Conservation (phyloP, 2,329 filamentous ascomycete genomes). For the Fusarium virguliforme region DNA sequence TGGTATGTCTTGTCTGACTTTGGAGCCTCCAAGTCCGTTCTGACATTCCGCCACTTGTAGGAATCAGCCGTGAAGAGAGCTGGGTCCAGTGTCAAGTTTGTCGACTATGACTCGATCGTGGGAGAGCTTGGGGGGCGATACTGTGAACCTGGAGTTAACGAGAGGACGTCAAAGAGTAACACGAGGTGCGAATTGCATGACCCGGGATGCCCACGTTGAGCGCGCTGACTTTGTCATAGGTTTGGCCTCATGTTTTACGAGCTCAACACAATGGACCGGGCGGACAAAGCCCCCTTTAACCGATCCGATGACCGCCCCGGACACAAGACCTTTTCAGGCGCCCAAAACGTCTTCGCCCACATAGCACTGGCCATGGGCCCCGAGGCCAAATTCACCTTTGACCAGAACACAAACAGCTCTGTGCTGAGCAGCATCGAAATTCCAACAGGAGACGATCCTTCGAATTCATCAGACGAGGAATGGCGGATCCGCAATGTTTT, state of each 20-base stretch:
- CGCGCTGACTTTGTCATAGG: not conserved
- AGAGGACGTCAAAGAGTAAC: not conserved
- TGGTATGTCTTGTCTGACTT: not conserved
- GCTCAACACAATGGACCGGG: not conserved
- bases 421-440: not conserved
- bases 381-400: not conserved
- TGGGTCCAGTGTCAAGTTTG: not conserved
- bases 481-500: not conserved
- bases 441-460: not conserved
- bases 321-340: constrained; percentile 8
- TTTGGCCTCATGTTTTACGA: constrained; percentile 5
- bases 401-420: not conserved
- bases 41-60: not conserved
- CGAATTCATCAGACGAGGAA: not conserved
- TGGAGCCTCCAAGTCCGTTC: no score
- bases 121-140: not conserved
- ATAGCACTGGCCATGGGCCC: not conserved
- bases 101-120: not conserved
- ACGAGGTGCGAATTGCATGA: not conserved
- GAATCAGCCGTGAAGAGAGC: not conserved
- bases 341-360: constrained; percentile 6
- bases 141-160: not conserved
- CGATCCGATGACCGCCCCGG: not conserved
- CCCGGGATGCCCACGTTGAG: no score
- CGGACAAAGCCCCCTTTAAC: not conserved